Evolutionary conservation across 345 rosid genomes (phyloP).

Genomic region (Clausena lansium): DNA sequence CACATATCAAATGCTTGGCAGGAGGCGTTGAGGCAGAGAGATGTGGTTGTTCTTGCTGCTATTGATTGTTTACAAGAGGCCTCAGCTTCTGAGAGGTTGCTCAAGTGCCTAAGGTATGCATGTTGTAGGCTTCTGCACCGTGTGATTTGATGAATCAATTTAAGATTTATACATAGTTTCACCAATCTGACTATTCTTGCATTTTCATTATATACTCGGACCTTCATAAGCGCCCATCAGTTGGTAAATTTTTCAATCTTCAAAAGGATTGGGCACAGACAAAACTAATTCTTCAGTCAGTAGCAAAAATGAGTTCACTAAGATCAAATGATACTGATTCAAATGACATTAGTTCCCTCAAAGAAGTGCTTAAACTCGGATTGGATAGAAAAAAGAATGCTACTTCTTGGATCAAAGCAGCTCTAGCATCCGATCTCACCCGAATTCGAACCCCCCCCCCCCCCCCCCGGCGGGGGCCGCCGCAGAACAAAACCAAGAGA

Average conservation of each 20-base stretch:
- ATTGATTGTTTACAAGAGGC: conserved; percentile 66
- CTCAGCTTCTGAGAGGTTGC: conserved; percentile 60
- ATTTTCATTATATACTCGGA: conserved; percentile 57
- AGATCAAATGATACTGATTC: conserved; percentile 19
- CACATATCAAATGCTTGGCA: conserved; percentile 18
- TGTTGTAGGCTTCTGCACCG: neutral
- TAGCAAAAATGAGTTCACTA: conserved; percentile 16
- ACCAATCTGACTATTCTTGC: neutral
- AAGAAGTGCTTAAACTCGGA: conserved; percentile 32
- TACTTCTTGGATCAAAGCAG: conserved; percentile 53
- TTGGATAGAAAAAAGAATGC: conserved; percentile 52
- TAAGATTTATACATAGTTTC: neutral
- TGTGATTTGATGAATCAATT: neutral
- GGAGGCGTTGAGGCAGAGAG: conserved; percentile 58
- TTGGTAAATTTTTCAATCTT: conserved; percentile 51
- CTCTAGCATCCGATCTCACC: conserved; percentile 55
- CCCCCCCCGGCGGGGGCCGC: no score
- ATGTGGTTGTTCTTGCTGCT: conserved; percentile 50
- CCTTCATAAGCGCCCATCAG: conserved; percentile 42
- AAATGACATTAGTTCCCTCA: conserved; percentile 7
- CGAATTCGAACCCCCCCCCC: no score
- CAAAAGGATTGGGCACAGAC: conserved; percentile 53
- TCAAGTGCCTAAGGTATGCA: conserved; percentile 60
- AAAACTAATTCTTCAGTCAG: conserved; percentile 41
- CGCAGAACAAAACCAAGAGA: neutral